Base-by-base conservation (phyloP, 139 green algal species). In the Chlamydomonas sphaeroides region DNA sequence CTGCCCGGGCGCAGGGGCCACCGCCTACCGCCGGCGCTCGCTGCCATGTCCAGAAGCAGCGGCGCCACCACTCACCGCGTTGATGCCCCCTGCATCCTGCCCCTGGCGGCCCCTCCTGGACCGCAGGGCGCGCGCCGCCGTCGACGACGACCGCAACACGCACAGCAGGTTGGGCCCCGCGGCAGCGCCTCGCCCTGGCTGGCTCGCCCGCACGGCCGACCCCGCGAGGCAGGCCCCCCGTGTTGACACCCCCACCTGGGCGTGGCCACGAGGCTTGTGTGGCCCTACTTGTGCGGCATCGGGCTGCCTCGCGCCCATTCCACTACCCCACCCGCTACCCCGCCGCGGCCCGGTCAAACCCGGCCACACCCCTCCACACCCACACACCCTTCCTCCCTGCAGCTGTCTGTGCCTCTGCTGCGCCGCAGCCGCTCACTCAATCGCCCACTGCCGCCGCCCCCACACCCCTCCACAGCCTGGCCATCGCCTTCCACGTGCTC, bases 141-240 rank as follows among this genome's bases (percentile, higher is more conserved):
- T 72, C 38, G 39, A 72, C 25, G 66, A 72, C 36, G 66, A 72
- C 66, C 66, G 66, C 25, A 38, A 72, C 38, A 72, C 66, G 18
- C 36, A 2, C 66, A 38, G 56, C 66, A 72, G 66, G 66, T 56
- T 18, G 4, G 66, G 45, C 45, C 45, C 45, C 45, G 14, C 45
- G 10, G 45, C 11, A 21, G 10, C 45, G 10, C 17, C 30, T 36
- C 17, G 28, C 28, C 59, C 5, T 66, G 59, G n/a, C n/a, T n/a
- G n/a, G n/a, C n/a, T n/a, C n/a, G n/a, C n/a, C n/a, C n/a, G n/a
- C n/a, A n/a, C n/a, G n/a, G n/a, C n/a, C n/a, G n/a, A n/a, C n/a
- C n/a, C n/a, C n/a, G n/a, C n/a, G n/a, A n/a, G n/a, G n/a, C n/a
- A n/a, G n/a, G n/a, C n/a, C n/a, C n/a, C n/a, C n/a, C n/a, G n/a